phyloP scores from a whole-genome alignment of 495 filamentous ascomycete species.

The Penicillium coffeae region DNA sequence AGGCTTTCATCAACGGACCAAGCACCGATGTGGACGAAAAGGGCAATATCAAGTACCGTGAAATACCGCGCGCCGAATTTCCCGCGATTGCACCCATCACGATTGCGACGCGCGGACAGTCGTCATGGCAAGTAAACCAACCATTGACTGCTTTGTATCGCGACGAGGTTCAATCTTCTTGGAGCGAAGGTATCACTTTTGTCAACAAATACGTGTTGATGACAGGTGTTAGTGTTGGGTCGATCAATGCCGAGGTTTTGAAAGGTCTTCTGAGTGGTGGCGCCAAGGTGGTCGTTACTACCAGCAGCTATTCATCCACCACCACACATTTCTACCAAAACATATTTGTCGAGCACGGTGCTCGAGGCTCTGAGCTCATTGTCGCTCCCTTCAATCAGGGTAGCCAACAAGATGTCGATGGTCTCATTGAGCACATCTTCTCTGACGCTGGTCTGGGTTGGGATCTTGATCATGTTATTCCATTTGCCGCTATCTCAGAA shows the following conservation, averaged over 20 bases:
- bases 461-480: conserved; percentile 95
- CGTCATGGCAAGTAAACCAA: conserved; percentile 99
- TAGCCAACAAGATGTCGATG: conserved; percentile 94
- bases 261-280: conserved; percentile 95
- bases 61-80: conserved; percentile 78
- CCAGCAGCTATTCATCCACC: conserved; percentile 90
- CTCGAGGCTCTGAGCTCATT: conserved; percentile 90
- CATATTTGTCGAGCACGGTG: conserved; percentile 93
- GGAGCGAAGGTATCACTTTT: conserved; percentile 81
- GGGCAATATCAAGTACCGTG: no score
- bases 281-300: conserved; percentile 93
- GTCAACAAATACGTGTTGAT: conserved; percentile 94
- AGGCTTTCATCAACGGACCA: no score
- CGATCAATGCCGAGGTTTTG: conserved; percentile 96
- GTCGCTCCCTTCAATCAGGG: conserved; percentile 99
- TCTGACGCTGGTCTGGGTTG: conserved; percentile 91
- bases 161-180: conserved; percentile 83
- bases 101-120: conserved; percentile 85
- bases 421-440: conserved; percentile 94
- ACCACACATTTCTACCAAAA: conserved; percentile 99
- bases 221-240: conserved; percentile 97
- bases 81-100: conserved; percentile 98
- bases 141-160: conserved; percentile 90
- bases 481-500: conserved; percentile 95
- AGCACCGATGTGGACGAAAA: no score